Evolutionary conservation across 2,329 filamentous ascomycete genomes (phyloP).

Genomic region (Neoarthrinium moseri): DNA sequence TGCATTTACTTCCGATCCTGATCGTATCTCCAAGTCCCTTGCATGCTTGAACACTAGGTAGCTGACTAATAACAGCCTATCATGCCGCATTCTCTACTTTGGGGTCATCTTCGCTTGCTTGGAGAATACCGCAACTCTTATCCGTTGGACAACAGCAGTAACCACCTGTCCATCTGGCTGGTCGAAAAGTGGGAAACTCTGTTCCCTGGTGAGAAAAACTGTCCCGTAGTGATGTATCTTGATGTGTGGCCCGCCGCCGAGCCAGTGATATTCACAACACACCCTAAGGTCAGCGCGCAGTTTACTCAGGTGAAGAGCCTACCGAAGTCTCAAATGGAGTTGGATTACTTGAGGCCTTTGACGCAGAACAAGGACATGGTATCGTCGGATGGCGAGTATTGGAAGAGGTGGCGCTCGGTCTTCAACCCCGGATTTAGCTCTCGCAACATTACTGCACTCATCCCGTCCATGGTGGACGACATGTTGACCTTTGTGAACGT

Average conservation of each 20-base stretch:
- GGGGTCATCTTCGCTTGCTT: conserved; percentile 1
- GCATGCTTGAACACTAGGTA: no score
- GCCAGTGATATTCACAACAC: not conserved
- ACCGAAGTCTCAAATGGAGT: not conserved
- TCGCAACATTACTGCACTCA: conserved; percentile 28
- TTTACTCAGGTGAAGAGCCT: conserved; percentile 5
- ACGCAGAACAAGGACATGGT: conserved; percentile 19
- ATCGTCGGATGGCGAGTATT: conserved; percentile 24
- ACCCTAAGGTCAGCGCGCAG: conserved; percentile 3
- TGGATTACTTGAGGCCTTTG: not conserved
- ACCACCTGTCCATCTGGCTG: conserved; percentile 2
- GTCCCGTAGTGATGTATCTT: conserved; percentile 7
- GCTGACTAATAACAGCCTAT: no score
- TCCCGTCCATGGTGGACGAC: conserved; percentile 26
- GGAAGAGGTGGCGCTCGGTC: conserved; percentile 14
- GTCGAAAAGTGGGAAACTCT: not conserved
- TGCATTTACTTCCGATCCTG: no score
- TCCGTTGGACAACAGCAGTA: conserved; percentile 1
- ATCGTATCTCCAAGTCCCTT: no score
- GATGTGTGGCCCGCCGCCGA: conserved; percentile 6
- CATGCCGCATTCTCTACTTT: conserved; percentile 4
- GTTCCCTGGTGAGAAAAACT: conserved; percentile 1
- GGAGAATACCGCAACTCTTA: conserved; percentile 1
- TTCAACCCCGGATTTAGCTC: conserved; percentile 33
- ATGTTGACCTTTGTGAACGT: conserved; percentile 16